Percentiles rank a stretch among this genome's conserved stretches.
Conservation (phyloP, 352 stramenopile species). For the Phytophthora pseudosyringae region DNA sequence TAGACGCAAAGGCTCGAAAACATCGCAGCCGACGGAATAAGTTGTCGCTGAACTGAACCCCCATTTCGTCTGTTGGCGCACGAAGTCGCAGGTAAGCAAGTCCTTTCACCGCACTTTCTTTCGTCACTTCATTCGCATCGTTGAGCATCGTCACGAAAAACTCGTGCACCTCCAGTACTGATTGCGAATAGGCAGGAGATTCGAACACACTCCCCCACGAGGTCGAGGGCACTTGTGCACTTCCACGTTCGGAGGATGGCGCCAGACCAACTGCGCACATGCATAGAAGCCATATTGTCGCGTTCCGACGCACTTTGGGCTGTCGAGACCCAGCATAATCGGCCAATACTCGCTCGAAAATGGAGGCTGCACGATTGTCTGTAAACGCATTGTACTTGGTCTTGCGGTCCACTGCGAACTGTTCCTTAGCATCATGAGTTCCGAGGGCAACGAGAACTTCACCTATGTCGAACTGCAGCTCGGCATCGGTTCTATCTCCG, state of each 20-base stretch:
- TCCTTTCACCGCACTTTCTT: constrained; percentile 81
- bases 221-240: background rate
- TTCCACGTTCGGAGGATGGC: constrained; percentile 1
- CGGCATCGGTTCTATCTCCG: constrained; percentile 31
- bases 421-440: constrained; percentile 33
- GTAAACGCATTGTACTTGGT: constrained; percentile 28
- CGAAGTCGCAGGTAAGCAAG: constrained; percentile 73
- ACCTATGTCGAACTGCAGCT: constrained; percentile 64
- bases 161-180: constrained; percentile 64
- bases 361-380: constrained; percentile 42
- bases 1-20: constrained; percentile 70
- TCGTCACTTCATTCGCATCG: constrained; percentile 63
- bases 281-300: constrained; percentile 72
- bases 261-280: constrained; percentile 61
- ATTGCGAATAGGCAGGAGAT: constrained; percentile 33
- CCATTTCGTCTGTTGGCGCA: constrained; percentile 59
- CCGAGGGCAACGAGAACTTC: constrained; percentile 65
- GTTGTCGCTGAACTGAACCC: constrained; percentile 73
- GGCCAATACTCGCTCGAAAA: constrained; percentile 50
- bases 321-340: constrained; percentile 51
- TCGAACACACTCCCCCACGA: constrained; percentile 50
- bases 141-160: constrained; percentile 86
- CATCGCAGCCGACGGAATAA: constrained; percentile 81
- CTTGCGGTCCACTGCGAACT: constrained; percentile 18
- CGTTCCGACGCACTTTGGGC: constrained; percentile 52